A percentile compares a stretch with the other conserved stretches of the same genome.
Evolutionary conservation across 1,284 basidiomycete species (phyloP).

Genomic region (Tilletia caries): DNA sequence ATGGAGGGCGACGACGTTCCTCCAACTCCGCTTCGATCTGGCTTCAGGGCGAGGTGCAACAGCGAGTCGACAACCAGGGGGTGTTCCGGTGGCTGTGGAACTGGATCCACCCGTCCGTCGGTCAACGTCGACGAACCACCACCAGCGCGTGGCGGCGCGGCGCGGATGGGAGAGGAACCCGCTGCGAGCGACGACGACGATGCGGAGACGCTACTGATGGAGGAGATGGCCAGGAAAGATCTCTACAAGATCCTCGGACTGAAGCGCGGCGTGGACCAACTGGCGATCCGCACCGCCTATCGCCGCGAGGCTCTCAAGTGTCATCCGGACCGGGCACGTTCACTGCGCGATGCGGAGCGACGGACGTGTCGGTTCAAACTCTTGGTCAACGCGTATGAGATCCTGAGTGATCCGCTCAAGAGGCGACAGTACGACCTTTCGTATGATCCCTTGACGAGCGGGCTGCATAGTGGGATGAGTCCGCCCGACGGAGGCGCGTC

Average conservation of each 20-base stretch:
- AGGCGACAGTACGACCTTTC: neutral
- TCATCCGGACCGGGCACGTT: conserved; percentile 9
- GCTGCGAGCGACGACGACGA: neutral
- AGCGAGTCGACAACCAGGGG: neutral
- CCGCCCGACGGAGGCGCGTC: conserved; percentile 6
- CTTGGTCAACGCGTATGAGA: conserved; percentile 10
- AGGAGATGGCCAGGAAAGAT: conserved; percentile 1
- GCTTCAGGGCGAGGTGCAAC: neutral
- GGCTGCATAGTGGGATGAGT: neutral
- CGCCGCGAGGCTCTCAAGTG: conserved; percentile 9
- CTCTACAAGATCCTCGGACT: conserved; percentile 9
- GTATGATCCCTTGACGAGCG: conserved; percentile 6
- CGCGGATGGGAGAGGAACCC: too few species aligned
- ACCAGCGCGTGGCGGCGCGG: neutral
- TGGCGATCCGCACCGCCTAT: neutral
- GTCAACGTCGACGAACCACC: neutral
- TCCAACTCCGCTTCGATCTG: neutral
- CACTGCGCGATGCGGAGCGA: conserved; percentile 7
- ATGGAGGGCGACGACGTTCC: neutral
- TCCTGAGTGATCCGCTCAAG: conserved; percentile 7
- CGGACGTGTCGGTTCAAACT: conserved; percentile 11
- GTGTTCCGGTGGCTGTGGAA: neutral
- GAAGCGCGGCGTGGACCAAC: neutral
- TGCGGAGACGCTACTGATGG: neutral
- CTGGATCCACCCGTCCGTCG: neutral